phyloP scores from a whole-genome alignment of 768 basidiomycete species.

The Amanita exitialis region DNA sequence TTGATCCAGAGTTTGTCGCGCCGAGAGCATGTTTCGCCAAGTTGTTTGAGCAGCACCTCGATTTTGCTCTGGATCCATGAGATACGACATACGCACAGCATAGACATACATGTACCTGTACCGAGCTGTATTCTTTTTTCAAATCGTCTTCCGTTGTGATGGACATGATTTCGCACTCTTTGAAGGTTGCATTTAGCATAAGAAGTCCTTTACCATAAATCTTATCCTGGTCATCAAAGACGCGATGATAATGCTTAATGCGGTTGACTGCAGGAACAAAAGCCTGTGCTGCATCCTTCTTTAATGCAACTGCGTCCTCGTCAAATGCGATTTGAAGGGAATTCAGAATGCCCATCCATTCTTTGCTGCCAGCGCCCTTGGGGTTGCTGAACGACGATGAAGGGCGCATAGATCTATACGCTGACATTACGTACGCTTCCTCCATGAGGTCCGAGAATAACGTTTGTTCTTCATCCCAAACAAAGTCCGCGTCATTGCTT shows the following conservation, averaged over 20 bases:
- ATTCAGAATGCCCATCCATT: slow-evolving; percentile 26
- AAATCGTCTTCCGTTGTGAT: slow-evolving; percentile 35
- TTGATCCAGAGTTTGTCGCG: slow-evolving; percentile 42
- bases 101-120: slow-evolving; percentile 18
- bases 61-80: slow-evolving; percentile 27
- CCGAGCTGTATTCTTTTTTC: slow-evolving; percentile 24
- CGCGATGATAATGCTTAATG: slow-evolving; percentile 28
- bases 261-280: slow-evolving; percentile 39
- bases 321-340: slow-evolving; percentile 33
- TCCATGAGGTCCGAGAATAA: slow-evolving; percentile 40
- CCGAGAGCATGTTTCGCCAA: slow-evolving; percentile 36
- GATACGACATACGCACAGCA: slow-evolving; percentile 3
- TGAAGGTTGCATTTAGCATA: slow-evolving; percentile 45
- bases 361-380: slow-evolving; percentile 18
- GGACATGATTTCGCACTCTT: slow-evolving; percentile 35
- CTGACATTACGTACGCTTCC: slow-evolving; percentile 21
- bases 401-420: slow-evolving; percentile 9
- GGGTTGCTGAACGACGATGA: slow-evolving; percentile 13
- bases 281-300: slow-evolving; percentile 30
- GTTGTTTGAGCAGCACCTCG: slow-evolving; percentile 28
- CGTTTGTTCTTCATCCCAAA: slow-evolving; percentile 45
- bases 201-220: slow-evolving; percentile 33
- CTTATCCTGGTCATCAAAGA: slow-evolving; percentile 27
- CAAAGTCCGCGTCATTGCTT: slow-evolving; percentile 23
- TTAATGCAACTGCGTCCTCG: slow-evolving; percentile 24